Percentiles rank a stretch among this genome's conserved stretches.
phyloP scores from a whole-genome alignment of 768 basidiomycete species.

The Amanita brunnescens region DNA sequence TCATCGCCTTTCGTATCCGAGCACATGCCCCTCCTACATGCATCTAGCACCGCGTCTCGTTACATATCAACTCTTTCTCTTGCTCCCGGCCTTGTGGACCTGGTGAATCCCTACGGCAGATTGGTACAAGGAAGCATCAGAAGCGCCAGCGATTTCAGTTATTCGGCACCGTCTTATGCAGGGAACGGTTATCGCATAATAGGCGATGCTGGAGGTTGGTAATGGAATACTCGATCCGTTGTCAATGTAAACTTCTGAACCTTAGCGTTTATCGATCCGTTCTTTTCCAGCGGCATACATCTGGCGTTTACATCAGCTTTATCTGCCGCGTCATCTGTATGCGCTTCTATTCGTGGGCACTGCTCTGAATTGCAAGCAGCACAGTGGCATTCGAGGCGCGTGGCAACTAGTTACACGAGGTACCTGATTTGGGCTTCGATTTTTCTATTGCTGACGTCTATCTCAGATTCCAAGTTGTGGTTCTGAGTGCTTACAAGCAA shows the following conservation, averaged over 20 bases:
- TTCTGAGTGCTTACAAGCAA: conserved; percentile 67
- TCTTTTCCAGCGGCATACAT: conserved; percentile 60
- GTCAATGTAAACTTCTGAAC: not conserved
- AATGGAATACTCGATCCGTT: not conserved
- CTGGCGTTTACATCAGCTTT: conserved; percentile 55
- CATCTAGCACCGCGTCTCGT: conserved; percentile 24
- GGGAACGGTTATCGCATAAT: conserved; percentile 48
- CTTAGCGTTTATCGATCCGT: conserved; percentile 55
- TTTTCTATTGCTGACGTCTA: conserved; percentile 3
- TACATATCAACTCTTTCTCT: conserved; percentile 37
- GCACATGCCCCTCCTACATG: conserved; percentile 15
- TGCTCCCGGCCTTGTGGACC: conserved; percentile 37
- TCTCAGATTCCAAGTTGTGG: conserved; percentile 55
- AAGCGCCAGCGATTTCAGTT: conserved; percentile 55
- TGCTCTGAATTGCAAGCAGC: conserved; percentile 39
- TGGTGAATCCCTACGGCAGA: conserved; percentile 30
- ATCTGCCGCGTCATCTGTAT: conserved; percentile 47
- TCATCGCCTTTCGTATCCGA: conserved; percentile 21
- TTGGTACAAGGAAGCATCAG: conserved; percentile 36
- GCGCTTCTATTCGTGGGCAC: conserved; percentile 43
- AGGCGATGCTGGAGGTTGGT: conserved; percentile 59
- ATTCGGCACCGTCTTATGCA: conserved; percentile 50
- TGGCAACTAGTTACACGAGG: conserved; percentile 53
- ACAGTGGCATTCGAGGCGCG: conserved; percentile 47
- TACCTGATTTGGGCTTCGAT: conserved; percentile 12